Percentiles rank a stretch among this genome's conserved stretches.
Evolutionary conservation across 345 rosid species (phyloP).

Genomic region (Salix brachista): DNA sequence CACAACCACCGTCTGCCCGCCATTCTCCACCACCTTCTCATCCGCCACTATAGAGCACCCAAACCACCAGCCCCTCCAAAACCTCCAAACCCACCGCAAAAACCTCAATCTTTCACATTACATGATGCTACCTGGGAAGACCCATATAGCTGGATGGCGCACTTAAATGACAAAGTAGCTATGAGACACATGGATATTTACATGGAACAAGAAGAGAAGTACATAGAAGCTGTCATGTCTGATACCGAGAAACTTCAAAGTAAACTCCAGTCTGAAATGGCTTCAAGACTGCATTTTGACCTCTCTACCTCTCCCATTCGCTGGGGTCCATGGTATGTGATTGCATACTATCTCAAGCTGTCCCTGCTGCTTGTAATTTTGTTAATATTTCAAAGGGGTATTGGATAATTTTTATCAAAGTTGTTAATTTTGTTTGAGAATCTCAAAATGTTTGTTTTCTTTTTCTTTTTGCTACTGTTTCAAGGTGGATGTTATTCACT

Average conservation of each 20-base stretch:
- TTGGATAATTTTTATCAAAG: too few relatives aligned
- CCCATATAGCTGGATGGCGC: constrained; percentile 93
- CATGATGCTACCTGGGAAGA: constrained; percentile 85
- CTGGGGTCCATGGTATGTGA: constrained; percentile 80
- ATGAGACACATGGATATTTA: constrained; percentile 94
- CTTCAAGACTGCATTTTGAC: constrained; percentile 68
- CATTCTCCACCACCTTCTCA: constrained; percentile 13
- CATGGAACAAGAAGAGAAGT: constrained; percentile 97
- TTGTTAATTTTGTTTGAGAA: background rate
- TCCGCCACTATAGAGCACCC: constrained; percentile 44
- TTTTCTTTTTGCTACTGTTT: background rate
- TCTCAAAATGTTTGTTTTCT: background rate
- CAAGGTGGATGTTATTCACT: constrained; percentile 13
- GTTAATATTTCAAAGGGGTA: too few relatives aligned
- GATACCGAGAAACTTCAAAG: constrained; percentile 70
- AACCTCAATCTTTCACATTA: constrained; percentile 64
- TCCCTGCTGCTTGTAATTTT: too few relatives aligned
- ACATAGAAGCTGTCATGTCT: constrained; percentile 71
- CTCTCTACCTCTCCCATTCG: constrained; percentile 91
- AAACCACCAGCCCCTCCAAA: constrained; percentile 56
- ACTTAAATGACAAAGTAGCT: constrained; percentile 78
- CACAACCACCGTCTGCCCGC: constrained; percentile 5
- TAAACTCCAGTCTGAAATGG: constrained; percentile 92
- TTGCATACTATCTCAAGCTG: too few relatives aligned
- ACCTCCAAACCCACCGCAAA: constrained; percentile 80